Evolutionary conservation across 768 basidiomycete species (phyloP).

Genomic region (Amanita muscaria): DNA sequence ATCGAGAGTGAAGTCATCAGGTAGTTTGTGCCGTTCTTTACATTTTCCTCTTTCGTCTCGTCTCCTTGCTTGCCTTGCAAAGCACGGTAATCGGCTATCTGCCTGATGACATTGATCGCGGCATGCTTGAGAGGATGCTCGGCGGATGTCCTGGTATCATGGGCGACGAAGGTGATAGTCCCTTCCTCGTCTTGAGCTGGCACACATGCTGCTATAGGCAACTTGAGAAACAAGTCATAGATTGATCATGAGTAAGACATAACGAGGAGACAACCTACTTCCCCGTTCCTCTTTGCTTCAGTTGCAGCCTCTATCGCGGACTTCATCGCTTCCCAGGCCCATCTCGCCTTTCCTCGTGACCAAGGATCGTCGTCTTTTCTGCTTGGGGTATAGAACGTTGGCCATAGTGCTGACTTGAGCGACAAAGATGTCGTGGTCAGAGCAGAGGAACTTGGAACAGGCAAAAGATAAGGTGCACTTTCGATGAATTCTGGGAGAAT

Average conservation of each 20-base stretch:
- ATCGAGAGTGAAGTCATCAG: constrained; percentile 77
- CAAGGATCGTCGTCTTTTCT: constrained; percentile 65
- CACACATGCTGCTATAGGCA: constrained; percentile 71
- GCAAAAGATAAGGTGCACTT: constrained; percentile 43
- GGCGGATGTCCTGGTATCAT: constrained; percentile 64
- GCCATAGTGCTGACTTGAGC: constrained; percentile 77
- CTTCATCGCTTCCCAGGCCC: constrained; percentile 69
- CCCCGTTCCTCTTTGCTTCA: constrained; percentile 38
- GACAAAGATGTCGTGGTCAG: constrained; percentile 55
- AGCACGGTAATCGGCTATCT: constrained; percentile 51
- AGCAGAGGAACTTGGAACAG: constrained; percentile 62
- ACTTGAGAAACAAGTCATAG: constrained; percentile 25
- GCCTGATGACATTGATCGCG: constrained; percentile 64
- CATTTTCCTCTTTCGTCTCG: constrained; percentile 11
- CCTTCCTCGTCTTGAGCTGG: constrained; percentile 39
- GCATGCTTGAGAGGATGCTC: constrained; percentile 82
- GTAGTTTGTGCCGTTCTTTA: constrained; percentile 69
- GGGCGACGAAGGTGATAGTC: constrained; percentile 36
- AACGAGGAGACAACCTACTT: constrained; percentile 37
- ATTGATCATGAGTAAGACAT: neutral
- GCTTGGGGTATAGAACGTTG: constrained; percentile 64
- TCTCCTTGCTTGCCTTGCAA: neutral
- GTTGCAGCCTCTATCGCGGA: constrained; percentile 41
- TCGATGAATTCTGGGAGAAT: constrained; percentile 38
- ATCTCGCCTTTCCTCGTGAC: constrained; percentile 55